Conservation (phyloP, 2,329 filamentous ascomycete species). For the Trichoderma sp. region DNA sequence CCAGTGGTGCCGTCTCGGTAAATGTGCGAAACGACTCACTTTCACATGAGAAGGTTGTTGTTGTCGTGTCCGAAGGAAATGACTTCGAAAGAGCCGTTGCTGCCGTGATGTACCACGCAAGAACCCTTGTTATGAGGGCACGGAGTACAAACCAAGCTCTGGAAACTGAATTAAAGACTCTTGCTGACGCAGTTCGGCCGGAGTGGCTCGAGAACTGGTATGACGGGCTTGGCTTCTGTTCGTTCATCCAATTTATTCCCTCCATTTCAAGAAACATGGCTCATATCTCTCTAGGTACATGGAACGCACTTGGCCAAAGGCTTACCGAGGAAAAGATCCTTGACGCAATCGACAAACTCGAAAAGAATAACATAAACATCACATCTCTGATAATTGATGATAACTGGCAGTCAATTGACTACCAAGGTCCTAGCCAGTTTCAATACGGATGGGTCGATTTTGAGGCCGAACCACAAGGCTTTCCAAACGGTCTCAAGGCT, state of each 20-base stretch:
- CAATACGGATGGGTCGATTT: constrained; percentile 74
- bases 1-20: constrained; percentile 64
- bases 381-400: constrained; percentile 93
- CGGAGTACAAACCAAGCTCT: constrained; percentile 44
- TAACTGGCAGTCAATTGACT: constrained; percentile 82
- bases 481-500: constrained; percentile 74
- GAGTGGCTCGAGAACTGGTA: constrained; percentile 86
- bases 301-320: constrained; percentile 85
- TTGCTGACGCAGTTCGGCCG: constrained; percentile 49
- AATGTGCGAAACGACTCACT: constrained; percentile 69
- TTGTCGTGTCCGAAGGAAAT: constrained; percentile 70
- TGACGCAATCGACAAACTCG: constrained; percentile 68
- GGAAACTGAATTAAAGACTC: constrained; percentile 44
- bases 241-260: constrained; percentile 27
- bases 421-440: constrained; percentile 49
- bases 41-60: constrained; percentile 51
- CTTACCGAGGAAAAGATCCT: constrained; percentile 79
- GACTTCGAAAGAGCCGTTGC: constrained; percentile 73
- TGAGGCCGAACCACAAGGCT: constrained; percentile 76
- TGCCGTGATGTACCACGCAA: constrained; percentile 84
- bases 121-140: constrained; percentile 47
- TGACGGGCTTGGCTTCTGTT: constrained; percentile 87
- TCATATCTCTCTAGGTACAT: constrained; percentile 70
- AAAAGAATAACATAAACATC: constrained; percentile 70
- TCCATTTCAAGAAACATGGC: too few relatives aligned